Base-by-base conservation (phyloP, 108 stramenopile species). In the Parietichytrium sp. region DNA sequence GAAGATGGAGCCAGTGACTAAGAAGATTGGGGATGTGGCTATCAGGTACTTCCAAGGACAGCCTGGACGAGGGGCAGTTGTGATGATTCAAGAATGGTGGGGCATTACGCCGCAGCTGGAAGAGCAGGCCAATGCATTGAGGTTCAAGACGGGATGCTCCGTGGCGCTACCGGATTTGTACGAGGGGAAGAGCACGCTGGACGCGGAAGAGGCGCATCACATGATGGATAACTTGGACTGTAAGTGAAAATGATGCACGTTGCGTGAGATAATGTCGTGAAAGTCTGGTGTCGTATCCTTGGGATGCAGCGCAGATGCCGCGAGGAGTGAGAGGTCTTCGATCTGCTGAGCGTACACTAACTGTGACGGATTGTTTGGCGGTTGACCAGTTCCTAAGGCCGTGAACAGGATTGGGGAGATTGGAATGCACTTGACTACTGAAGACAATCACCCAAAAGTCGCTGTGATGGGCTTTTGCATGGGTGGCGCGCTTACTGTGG, bases 61-160 rank as follows among this genome's bases (percentile, higher is more conserved):
- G n/a, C n/a, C n/a, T n/a, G n/a, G n/a, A n/a, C n/a, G n/a, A n/a
- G n/a, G n/a, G n/a, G n/a, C n/a, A n/a, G n/a, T n/a, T n/a, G n/a
- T n/a, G n/a, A n/a, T n/a, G n/a, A n/a, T n/a, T n/a, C 85, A 85
- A 55, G 85, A 85, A 45, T 85, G 85, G 85, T 85, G 85, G 85
- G 85, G 85, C 48, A 38, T 85, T 47, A 85, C 79, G 16, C 55
- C 48, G 38, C 36, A 80, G 23, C 48, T 79, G 79, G 83, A 85
- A 53, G 55, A 16, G 12, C 82, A 83, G 48, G 82, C 82, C 33
- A 55, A 82, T 38, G 49, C 51, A 13, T 7, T 85, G 16, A 38
- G 33, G 4, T 82, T 82, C 47, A 20, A 31, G 23, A 51, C 23
- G 26, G 85, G 85, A 15, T 78, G 47, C 49, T 51, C 78, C 29